Base-by-base conservation (phyloP, 768 basidiomycete species). In the Tephrocybe sp. region DNA sequence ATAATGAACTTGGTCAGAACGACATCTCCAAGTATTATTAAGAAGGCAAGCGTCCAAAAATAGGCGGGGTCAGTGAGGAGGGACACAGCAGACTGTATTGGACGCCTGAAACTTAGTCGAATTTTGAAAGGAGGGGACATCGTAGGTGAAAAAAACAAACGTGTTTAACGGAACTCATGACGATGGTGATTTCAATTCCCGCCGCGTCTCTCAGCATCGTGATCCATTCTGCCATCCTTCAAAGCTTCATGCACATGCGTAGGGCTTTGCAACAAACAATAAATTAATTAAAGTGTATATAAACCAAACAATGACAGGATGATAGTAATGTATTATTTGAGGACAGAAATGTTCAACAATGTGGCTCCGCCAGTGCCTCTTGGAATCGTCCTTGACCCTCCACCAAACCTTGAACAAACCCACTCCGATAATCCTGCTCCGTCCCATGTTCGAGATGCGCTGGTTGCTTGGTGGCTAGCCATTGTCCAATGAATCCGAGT, bases 1-100 rank as follows among this genome's bases (percentile, higher is more conserved):
- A 96, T 85, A 59, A 97, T 85, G 65, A 94, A 76, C 46, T 84
- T 75, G 8, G 90, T 92, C 42, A 97, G 78, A 36, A 84, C 47
- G 7, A 80, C 80, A 80, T 98, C 93, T 36, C 83, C 89, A 17
- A 88, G 23, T 20, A 93, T 68, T 17, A 89, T 76, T 8, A 92
- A 67, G 14, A 68, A 58, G 8, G 87, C 84, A 26, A 93, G 68
- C 26, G 65, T 63, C 81, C 83, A 86, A 69, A 89, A 94, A 61
- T 84, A 83, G 19, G 60, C 64, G 31, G 75, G 72, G 60, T 88
- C 71, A 31, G 74, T 73, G 48, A 87, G 69, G 11, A 87, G 66
- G 23, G 62, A 49, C 19, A 57, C 54, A 42, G 65, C 14, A 48
- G 67, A 38, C 38, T 55, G 54, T 30, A 69, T 40, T 44, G 62